Base-by-base conservation (phyloP, 2,329 filamentous ascomycete species). In the Colletotrichum sidae region DNA sequence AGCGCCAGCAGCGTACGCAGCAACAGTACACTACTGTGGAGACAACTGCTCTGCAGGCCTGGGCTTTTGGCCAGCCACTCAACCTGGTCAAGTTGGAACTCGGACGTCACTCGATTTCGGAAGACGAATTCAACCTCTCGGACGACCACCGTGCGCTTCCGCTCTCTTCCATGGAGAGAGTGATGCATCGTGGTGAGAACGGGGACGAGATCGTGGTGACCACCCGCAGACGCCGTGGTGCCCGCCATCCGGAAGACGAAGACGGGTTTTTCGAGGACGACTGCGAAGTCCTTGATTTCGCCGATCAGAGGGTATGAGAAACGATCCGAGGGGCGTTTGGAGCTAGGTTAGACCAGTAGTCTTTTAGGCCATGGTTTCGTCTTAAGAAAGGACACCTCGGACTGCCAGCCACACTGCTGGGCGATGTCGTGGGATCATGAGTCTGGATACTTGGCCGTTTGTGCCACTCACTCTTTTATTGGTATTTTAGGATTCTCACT, bases 181-280 rank as follows among this genome's bases (percentile, higher is more conserved):
- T 86, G 64, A 81, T 86, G 80, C 85, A 84, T 72, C 80, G 87
- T 71, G 80, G 87, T 67, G 79, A 83, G 66, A 86, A 90, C 67
- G 85, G 90, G 55, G 91, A 93, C 78, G 89, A 94, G 76, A 91
- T 96, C 66, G 90, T 96, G 47, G 90, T 95, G 15, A 96, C 92
- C 13, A 95, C 93, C 2, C 85, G 93, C 67, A 84, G 92, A 56
- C 87, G 92, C 65, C 87, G 85, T 45, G 80, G 82, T 44, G 83
- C 81, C 55, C 82, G 85, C 56, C 75, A 79, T 42, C 76, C 79
- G 13, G 80, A 81, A 37, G 89, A 89, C 49, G 91, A 92, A 62
- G 89, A 90, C 60, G 91, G 91, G 2, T 96, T 97, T 77, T 97
- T 97, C 72, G 94, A 97, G 78, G 93, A 97, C 75, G 94, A 96